Evolutionary conservation across 495 filamentous ascomycete species (phyloP).

Genomic region (Geoglossum glabrum): DNA sequence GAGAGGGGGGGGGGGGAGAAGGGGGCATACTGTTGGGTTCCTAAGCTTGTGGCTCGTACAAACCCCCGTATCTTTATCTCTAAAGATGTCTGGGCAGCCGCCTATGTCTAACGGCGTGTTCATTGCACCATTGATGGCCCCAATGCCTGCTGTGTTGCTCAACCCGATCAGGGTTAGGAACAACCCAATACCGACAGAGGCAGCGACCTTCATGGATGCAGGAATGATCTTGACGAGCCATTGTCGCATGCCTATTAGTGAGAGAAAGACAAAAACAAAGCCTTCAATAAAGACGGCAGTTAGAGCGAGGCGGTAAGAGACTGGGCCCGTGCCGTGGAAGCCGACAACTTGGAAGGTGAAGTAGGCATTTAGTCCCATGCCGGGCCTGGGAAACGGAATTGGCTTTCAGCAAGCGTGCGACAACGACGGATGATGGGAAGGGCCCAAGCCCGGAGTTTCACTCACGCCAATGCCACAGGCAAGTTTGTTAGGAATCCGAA

Average conservation of each 20-base stretch:
- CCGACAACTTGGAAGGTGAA: constrained; percentile 72
- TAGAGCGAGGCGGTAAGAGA: constrained; percentile 48
- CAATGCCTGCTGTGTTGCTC: constrained; percentile 61
- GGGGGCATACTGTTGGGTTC: constrained; percentile 25
- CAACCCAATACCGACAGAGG: constrained; percentile 60
- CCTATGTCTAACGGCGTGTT: constrained; percentile 45
- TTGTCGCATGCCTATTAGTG: constrained; percentile 56
- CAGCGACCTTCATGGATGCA: constrained; percentile 63
- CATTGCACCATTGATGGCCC: constrained; percentile 38
- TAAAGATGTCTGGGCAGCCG: constrained; percentile 29
- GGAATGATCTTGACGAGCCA: constrained; percentile 67
- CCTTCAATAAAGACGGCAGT: constrained; percentile 75
- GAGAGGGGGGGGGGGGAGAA: too few relatives aligned
- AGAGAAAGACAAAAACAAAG: constrained; percentile 46
- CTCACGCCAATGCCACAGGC: constrained; percentile 45
- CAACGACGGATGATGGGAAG: not conserved
- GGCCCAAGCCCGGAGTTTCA: too few relatives aligned
- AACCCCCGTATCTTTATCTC: constrained; percentile 14
- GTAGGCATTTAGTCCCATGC: constrained; percentile 73
- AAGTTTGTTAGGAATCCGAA: constrained; percentile 41
- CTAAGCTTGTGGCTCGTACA: constrained; percentile 42
- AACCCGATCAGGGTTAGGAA: constrained; percentile 66
- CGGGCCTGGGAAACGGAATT: constrained; percentile 24
- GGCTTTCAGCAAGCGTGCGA: not conserved
- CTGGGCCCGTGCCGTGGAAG: constrained; percentile 40